phyloP scores from a whole-genome alignment of 1,284 basidiomycete genomes.

The Ustilago xerochloae region DNA sequence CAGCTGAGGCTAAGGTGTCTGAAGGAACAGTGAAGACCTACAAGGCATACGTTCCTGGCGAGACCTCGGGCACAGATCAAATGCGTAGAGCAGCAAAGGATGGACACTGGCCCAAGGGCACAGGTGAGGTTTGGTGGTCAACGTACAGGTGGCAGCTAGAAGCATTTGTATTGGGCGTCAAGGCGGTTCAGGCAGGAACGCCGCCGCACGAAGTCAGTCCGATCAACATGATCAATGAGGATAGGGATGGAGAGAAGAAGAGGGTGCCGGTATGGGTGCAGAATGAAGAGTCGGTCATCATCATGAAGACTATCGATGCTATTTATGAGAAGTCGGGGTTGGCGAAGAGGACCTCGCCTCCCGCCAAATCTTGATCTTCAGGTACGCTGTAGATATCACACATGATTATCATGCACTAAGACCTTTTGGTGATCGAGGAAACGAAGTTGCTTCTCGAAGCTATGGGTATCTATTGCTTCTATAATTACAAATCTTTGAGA shows the following conservation, averaged over 20 bases:
- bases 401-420: background rate
- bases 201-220: conserved; percentile 19
- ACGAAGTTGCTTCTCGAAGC: too few species aligned
- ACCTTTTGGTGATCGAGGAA: too few species aligned
- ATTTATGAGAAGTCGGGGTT: conserved; percentile 54
- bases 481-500: background rate
- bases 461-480: background rate
- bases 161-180: conserved; percentile 44
- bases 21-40: conserved; percentile 24
- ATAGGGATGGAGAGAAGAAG: conserved; percentile 14
- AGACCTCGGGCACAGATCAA: conserved; percentile 36
- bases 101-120: conserved; percentile 50
- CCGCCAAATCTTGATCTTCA: background rate
- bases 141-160: conserved; percentile 57
- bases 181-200: conserved; percentile 21
- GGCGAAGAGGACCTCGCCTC: conserved; percentile 14
- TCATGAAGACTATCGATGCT: conserved; percentile 56
- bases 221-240: conserved; percentile 43
- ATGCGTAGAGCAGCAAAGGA: conserved; percentile 53
- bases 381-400: background rate
- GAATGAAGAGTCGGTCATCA: conserved; percentile 50
- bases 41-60: conserved; percentile 41
- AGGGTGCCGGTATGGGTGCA: conserved; percentile 54
- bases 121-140: conserved; percentile 46
- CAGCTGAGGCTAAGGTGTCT: conserved; percentile 13